Evolutionary conservation across 2,329 filamentous ascomycete genomes (phyloP), one percentile per base, ranked within the genome.

Genomic region (Fusarium abutilonis): DNA sequence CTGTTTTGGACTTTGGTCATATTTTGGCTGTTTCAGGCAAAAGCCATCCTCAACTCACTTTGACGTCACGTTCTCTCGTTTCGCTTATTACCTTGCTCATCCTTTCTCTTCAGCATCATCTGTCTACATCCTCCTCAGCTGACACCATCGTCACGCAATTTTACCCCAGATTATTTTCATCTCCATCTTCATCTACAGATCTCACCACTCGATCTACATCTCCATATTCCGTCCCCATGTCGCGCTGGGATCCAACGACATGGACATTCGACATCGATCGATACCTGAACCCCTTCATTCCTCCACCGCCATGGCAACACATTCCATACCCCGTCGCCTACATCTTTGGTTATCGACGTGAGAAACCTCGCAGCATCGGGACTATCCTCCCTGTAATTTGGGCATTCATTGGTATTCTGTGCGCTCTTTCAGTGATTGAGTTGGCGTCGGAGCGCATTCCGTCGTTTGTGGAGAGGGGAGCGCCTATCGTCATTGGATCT

Each of bases 241-340:
- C 65, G 39, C 49, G 62, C 14, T 52, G 58, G 29, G 28, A 66
- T 14, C 68, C 65, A 1, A 66, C 36, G 17, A 60, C 61, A 31
- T 83, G 80, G 77, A 81, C 88, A 70, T 86, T 96, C 75, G 86
- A 95, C 76, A 84, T 96, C 63, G 93, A 97, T 79, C 77, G 76
- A n/a, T 86, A 89, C 72, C 73, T 96, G 46, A 92, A 94, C 73
- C 89, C 83, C 3, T 80, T 86, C 58, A 72, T 96, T 21, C 90
- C 90, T 9, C 78, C 83, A 13, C 88, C 89, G 36, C 85, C 84
- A 66, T 83, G 91, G 73, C 77, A 83, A 26, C 77, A 79, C 40
- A 71, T 96, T 2, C 93, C 92, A 0, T 80, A 79, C 42, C 83
- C 84, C 0, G 71, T 95, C 17, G 84, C 90, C 17, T 84, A 86